phyloP scores from a whole-genome alignment of 495 filamentous ascomycete species.

The Aspergillus sclerotiicarbonarius region DNA sequence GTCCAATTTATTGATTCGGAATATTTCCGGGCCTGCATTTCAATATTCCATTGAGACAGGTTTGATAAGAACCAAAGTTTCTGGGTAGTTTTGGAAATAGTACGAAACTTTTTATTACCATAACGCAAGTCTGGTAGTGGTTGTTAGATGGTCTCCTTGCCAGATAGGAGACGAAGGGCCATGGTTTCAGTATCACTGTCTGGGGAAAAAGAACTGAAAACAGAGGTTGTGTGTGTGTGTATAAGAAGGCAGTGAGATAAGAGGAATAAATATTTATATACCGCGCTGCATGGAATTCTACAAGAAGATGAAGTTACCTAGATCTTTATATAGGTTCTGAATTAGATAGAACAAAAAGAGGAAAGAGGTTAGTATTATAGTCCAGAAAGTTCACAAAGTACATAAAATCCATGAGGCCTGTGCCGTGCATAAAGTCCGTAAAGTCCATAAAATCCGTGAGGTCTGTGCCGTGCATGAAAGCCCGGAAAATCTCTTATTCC shows the following conservation, averaged over 20 bases:
- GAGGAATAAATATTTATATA: too few species aligned
- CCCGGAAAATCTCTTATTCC: not conserved
- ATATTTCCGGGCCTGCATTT: not conserved
- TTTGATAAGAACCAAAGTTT: constrained; percentile 2
- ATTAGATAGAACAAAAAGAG: too few species aligned
- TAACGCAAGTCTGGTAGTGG: not conserved
- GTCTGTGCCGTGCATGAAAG: not conserved
- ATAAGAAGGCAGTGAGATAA: too few species aligned
- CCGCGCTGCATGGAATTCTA: too few species aligned
- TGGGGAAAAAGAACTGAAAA: too few species aligned
- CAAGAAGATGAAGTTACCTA: too few species aligned
- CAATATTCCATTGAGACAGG: not conserved
- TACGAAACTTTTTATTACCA: not conserved
- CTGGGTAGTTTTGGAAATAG: not conserved
- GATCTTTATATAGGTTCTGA: too few species aligned
- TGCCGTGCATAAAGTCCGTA: not conserved
- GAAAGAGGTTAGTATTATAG: too few species aligned
- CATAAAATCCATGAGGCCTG: too few species aligned
- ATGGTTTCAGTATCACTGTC: not conserved
- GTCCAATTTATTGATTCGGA: not conserved
- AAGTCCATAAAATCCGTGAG: not conserved
- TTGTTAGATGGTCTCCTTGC: not conserved
- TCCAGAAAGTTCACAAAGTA: too few species aligned
- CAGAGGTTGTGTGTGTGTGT: too few species aligned
- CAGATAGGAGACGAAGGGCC: not conserved